A percentile compares a stretch with the other conserved stretches of the same genome.
These are phyloP conservation scores for Claviceps citrina DNA, from an alignment of 2,329 filamentous ascomycete species.

Conservation along the genomic window DNA sequence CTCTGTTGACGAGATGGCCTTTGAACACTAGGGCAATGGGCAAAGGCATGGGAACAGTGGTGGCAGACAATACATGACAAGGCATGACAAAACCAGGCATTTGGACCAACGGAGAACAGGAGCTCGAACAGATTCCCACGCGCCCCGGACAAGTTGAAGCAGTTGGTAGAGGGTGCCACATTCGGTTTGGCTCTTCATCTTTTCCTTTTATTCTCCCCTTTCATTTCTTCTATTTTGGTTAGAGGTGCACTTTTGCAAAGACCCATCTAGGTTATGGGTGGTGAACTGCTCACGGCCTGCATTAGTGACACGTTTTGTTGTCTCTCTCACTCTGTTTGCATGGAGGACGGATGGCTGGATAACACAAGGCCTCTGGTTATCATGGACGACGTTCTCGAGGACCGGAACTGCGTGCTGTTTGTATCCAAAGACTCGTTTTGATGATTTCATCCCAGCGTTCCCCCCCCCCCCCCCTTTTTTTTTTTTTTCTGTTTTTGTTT, in stretches of 20 bases:
- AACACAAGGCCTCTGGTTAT: neutral
- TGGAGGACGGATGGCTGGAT: slow-evolving; percentile 2
- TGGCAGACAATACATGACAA: neutral
- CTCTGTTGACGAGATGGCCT: slow-evolving; percentile 4
- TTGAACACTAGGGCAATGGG: slow-evolving; percentile 2
- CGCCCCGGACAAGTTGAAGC: neutral
- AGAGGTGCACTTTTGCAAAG: slow-evolving; percentile 3
- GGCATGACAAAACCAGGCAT: slow-evolving; percentile 1
- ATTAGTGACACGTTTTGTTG: neutral
- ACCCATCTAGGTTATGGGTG: neutral
- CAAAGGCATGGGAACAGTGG: neutral
- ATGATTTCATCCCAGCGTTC: neutral
- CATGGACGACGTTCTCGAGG: neutral
- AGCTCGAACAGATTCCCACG: neutral
- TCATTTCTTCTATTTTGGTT: slow-evolving; percentile 4
- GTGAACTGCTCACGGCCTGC: neutral
- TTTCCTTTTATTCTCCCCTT: neutral
- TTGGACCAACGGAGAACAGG: neutral
- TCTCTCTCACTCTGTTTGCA: neutral
- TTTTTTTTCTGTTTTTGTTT: neutral
- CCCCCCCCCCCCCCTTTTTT: neutral
- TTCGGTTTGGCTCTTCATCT: neutral
- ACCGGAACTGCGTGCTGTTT: neutral
- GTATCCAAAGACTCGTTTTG: neutral
- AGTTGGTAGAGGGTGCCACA: neutral